Evolutionary conservation across 208 protist genomes (phyloP).

Genomic region (Trypanosomatidae sp.): DNA sequence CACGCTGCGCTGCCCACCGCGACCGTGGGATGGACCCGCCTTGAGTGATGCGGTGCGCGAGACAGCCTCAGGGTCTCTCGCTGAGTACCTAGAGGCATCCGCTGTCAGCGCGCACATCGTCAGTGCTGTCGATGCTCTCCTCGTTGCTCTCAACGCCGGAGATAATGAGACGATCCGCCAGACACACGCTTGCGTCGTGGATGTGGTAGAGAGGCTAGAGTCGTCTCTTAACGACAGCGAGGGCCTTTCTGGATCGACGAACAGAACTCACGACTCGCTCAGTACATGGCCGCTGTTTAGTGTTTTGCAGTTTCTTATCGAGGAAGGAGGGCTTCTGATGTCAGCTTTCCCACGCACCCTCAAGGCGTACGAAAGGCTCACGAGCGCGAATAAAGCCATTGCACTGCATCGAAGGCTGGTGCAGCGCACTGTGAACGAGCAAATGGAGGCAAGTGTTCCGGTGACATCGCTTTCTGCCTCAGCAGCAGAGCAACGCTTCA

Average conservation of each 20-base stretch:
- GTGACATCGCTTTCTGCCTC: neutral
- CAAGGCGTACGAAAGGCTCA: constrained; percentile 34
- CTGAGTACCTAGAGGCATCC: constrained; percentile 55
- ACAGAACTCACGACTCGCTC: too few species aligned
- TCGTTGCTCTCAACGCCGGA: constrained; percentile 43
- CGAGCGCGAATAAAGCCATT: constrained; percentile 26
- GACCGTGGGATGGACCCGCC: neutral
- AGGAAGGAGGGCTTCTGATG: constrained; percentile 61
- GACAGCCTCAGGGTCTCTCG: too few species aligned
- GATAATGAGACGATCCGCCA: constrained; percentile 50
- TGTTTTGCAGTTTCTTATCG: constrained; percentile 62
- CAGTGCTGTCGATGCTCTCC: constrained; percentile 45
- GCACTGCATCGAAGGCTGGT: constrained; percentile 55
- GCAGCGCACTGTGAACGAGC: constrained; percentile 39
- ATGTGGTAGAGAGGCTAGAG: constrained; percentile 54
- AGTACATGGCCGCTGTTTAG: constrained; percentile 75
- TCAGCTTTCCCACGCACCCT: constrained; percentile 58
- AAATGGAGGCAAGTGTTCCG: constrained; percentile 15
- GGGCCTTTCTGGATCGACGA: neutral
- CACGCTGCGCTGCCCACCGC: constrained; percentile 1
- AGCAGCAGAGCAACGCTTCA: neutral
- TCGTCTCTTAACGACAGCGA: constrained; percentile 37
- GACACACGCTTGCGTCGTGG: constrained; percentile 50
- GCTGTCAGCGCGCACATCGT: constrained; percentile 42
- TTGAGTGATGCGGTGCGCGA: too few species aligned